phyloP scores from a whole-genome alignment of 179 eudicot genomes.

The Vitellaria paradoxa region DNA sequence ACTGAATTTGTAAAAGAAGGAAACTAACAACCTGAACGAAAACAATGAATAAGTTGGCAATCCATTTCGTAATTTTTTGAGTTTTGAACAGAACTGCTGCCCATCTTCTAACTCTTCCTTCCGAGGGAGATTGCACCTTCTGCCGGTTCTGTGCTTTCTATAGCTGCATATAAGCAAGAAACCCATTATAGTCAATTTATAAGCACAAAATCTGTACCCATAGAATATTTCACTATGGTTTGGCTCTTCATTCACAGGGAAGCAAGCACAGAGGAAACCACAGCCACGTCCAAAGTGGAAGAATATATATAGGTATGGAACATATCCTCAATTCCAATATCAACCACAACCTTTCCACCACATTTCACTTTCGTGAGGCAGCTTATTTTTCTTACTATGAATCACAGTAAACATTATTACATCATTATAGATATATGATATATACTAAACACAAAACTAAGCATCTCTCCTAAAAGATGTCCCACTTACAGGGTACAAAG shows the following conservation, averaged over 20 bases:
- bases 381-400: background rate
- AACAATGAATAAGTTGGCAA: background rate
- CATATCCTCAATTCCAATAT: conserved; percentile 14
- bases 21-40: background rate
- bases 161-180: background rate
- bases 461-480: conserved; percentile 10
- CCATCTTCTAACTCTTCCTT: conserved; percentile 1
- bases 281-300: conserved; percentile 13
- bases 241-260: conserved; percentile 7
- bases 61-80: conserved; percentile 6
- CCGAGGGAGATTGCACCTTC: background rate
- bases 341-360: conserved; percentile 3
- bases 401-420: background rate
- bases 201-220: background rate
- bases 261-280: conserved; percentile 2
- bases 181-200: background rate
- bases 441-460: background rate
- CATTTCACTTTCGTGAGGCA: conserved; percentile 12
- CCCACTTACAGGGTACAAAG: background rate
- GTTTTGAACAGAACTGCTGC: background rate
- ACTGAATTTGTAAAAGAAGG: background rate
- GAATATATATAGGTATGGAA: conserved; percentile 5
- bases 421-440: background rate
- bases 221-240: background rate
- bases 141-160: background rate